A percentile compares a stretch with the other conserved stretches of the same genome.
Evolutionary conservation across 2,329 filamentous ascomycete species (phyloP).

Genomic region (Trematosphaeria pertusa): DNA sequence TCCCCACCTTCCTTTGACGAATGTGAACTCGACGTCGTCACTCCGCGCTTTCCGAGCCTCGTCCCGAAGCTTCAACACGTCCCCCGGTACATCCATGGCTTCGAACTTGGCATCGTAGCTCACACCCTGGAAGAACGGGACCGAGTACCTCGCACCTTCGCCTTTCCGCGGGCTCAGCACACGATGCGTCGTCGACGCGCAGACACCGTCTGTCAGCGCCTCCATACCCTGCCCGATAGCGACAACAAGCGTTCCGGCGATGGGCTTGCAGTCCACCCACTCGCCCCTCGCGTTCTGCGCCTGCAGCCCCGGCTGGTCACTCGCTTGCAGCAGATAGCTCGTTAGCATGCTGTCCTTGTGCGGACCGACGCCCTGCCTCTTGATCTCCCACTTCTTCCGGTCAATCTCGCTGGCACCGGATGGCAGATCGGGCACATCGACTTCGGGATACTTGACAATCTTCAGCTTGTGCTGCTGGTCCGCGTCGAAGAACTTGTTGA

Average conservation of each 20-base stretch:
- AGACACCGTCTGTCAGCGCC: conserved; percentile 83
- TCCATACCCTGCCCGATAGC: conserved; percentile 89
- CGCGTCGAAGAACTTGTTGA: conserved; percentile 78
- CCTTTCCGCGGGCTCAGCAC: conserved; percentile 77
- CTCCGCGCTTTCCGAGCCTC: conserved; percentile 66
- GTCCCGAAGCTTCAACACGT: conserved; percentile 67
- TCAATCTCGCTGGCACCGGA: conserved; percentile 39
- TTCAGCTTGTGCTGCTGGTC: conserved; percentile 85
- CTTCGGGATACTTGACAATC: conserved; percentile 84
- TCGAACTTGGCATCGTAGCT: conserved; percentile 81
- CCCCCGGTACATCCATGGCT: conserved; percentile 72
- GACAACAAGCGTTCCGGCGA: conserved; percentile 80
- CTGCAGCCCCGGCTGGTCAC: conserved; percentile 76
- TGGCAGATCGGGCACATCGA: conserved; percentile 42
- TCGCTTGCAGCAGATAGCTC: conserved; percentile 81
- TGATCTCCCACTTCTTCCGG: conserved; percentile 58
- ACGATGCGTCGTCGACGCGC: conserved; percentile 80
- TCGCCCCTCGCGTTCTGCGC: conserved; percentile 79
- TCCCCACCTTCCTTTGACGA: conserved; percentile 70
- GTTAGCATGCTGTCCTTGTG: conserved; percentile 88
- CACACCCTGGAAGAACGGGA: conserved; percentile 90
- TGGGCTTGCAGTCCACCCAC: conserved; percentile 84
- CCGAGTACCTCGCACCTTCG: conserved; percentile 74
- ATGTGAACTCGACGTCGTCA: conserved; percentile 84
- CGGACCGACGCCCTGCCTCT: conserved; percentile 71